phyloP scores from a whole-genome alignment of 371 early-diverging fungal genomes.

The Apophysomyces ossiformis region DNA sequence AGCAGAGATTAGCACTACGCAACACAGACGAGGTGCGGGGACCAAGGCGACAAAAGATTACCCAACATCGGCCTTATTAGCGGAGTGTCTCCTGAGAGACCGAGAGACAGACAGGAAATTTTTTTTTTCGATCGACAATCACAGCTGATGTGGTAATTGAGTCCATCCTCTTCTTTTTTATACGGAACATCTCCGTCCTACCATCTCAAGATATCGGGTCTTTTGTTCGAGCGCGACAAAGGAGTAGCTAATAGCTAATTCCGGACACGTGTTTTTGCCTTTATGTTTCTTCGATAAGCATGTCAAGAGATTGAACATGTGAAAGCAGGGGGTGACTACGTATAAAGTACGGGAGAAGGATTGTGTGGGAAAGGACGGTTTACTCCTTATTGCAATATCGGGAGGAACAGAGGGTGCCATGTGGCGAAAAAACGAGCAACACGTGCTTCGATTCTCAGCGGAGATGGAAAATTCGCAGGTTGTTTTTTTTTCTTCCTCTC shows the following conservation, averaged over 20 bases:
- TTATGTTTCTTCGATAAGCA: slow-evolving; percentile 10
- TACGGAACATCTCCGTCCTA: slow-evolving; percentile 7
- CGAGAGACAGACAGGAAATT: not conserved
- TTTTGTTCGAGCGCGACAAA: not conserved
- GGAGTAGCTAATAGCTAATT: not conserved
- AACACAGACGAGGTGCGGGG: too few relatives aligned
- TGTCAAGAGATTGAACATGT: slow-evolving; percentile 9
- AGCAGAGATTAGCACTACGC: too few relatives aligned
- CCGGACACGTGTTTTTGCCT: slow-evolving; percentile 5
- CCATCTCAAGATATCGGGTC: too few relatives aligned
- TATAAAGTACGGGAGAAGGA: not conserved
- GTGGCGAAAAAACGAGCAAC: slow-evolving; percentile 12
- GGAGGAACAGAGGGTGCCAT: slow-evolving; percentile 5
- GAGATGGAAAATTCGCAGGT: slow-evolving; percentile 12
- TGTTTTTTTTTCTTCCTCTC: slow-evolving; percentile 3
- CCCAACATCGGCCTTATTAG: not conserved
- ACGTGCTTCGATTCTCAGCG: slow-evolving; percentile 12
- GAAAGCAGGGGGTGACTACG: not conserved
- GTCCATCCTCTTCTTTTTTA: not conserved
- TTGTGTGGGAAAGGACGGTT: not conserved
- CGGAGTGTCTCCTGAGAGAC: slow-evolving; percentile 1
- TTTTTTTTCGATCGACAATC: slow-evolving; percentile 9
- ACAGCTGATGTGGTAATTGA: not conserved
- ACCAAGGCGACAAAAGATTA: too few relatives aligned
- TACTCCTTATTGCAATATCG: slow-evolving; percentile 10